Conservation (phyloP, 331 rosid species). For the Phaseolus coccineus region DNA sequence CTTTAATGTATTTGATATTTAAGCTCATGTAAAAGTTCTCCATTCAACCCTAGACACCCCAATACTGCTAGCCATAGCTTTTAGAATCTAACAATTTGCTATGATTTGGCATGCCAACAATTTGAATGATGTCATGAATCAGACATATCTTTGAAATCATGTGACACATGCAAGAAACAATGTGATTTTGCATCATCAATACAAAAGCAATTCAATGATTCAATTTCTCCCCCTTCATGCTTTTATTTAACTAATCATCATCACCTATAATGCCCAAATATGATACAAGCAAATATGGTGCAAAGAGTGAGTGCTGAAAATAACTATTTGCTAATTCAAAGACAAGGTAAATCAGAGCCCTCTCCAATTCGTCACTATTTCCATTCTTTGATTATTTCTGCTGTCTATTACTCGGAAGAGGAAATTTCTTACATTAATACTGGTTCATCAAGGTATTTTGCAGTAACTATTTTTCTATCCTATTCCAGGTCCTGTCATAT, state of each 20-base stretch:
- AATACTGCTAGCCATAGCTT: not conserved
- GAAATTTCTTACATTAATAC: not conserved
- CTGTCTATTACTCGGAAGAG: not conserved
- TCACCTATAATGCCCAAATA: not conserved
- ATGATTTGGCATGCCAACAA: not conserved
- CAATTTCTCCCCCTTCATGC: not conserved
- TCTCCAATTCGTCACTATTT: not conserved
- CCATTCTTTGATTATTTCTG: not conserved
- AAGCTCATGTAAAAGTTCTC: not conserved
- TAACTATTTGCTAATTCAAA: no score
- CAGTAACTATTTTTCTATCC: not conserved
- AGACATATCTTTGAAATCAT: not conserved
- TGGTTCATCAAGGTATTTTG: not conserved
- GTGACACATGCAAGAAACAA: not conserved
- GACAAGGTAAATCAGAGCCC: not conserved
- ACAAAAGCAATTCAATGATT: not conserved
- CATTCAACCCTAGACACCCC: conserved; percentile 8
- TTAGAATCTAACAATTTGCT: not conserved
- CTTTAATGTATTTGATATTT: not conserved
- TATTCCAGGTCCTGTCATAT: not conserved
- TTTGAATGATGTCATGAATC: not conserved
- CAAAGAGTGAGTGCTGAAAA: not conserved
- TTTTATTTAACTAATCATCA: not conserved
- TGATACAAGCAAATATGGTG: not conserved
- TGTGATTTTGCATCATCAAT: not conserved